Conservation (phyloP, 2,329 filamentous ascomycete genomes). For the Botryosphaeria dothidea region DNA sequence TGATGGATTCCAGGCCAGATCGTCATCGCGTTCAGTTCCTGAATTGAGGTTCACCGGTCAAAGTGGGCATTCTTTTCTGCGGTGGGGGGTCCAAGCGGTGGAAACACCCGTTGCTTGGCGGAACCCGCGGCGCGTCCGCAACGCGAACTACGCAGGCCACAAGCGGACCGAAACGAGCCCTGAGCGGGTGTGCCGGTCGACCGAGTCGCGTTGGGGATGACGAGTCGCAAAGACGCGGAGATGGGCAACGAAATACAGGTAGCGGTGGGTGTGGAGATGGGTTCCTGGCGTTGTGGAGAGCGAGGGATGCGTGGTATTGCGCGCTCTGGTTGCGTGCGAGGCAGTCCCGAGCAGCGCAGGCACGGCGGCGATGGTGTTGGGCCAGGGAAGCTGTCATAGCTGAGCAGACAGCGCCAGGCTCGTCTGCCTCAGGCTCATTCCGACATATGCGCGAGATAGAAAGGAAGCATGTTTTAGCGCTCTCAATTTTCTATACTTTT, state of each 20-base stretch:
- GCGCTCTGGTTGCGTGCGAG: background rate
- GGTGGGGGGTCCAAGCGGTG: slow-evolving; percentile 5
- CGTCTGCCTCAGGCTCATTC: background rate
- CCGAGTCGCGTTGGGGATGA: slow-evolving; percentile 1
- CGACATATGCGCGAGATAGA: background rate
- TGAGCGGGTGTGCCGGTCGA: background rate
- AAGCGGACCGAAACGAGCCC: slow-evolving; percentile 5
- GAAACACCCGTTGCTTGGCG: slow-evolving; percentile 9
- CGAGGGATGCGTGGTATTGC: background rate
- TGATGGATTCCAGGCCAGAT: background rate
- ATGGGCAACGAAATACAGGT: slow-evolving; percentile 1
- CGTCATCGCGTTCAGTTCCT: slow-evolving; percentile 5
- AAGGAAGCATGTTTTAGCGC: too few relatives aligned
- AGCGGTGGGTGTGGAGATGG: background rate
- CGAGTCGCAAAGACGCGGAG: background rate
- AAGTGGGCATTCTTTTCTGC: background rate
- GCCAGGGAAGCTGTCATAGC: background rate
- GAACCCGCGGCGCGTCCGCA: too few relatives aligned
- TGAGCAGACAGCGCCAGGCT: background rate
- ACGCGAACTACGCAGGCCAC: background rate
- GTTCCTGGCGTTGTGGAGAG: background rate
- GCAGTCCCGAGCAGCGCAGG: background rate
- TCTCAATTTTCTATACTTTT: background rate
- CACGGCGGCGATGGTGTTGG: background rate
- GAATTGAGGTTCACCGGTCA: slow-evolving; percentile 11